Evolutionary conservation across 768 basidiomycete species (phyloP), one percentile per base, ranked within the genome.

Genomic region (Porpolomopsis calyptriformis): DNA sequence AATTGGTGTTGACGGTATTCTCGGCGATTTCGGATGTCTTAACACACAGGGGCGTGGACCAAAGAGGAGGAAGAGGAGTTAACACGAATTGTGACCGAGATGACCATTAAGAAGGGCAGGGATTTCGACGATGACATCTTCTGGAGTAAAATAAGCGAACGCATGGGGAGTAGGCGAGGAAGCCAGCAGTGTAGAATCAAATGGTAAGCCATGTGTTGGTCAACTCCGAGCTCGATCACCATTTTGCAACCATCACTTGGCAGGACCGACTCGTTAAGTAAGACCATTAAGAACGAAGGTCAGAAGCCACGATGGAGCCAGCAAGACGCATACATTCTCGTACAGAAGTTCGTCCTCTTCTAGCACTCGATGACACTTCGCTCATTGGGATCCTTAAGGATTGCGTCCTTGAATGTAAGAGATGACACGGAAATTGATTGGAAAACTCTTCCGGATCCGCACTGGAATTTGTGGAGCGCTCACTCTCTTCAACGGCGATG

Each of bases 181-280:
- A 71, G 87, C 52, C 84, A 88, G 55, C 88, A 91, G 59, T 90
- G 88, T 66, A 73, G 88, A 40, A 85, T 84, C 36, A 91, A 91
- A 74, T 91, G 88, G 86, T 85, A 49, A 45, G 62, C 34, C 8
- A 23, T 33, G 43, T 36, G 36, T 14, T 8, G 3, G n/a, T 22
- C 26, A 35, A 34, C 24, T 38, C 50, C n/a, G 4, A 9, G n/a
- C 9, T 45, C 48, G 35, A 9, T 10, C 11, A 16, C 12, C 18
- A 49, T n/a, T 33, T 12, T 35, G 10, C 18, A 27, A 16, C 9
- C 16, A 11, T 23, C 8, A 12, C 38, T 46, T 18, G 24, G 1
- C 49, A 87, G 85, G 87, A 85, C 82, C 24, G 86, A 89, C 64
- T 73, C 78, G 0, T 62, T 90, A 35, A 81, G 76, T 49, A 79